Conservation (phyloP, 2,329 filamentous ascomycete species). For the Penicillium sclerotigenum region DNA sequence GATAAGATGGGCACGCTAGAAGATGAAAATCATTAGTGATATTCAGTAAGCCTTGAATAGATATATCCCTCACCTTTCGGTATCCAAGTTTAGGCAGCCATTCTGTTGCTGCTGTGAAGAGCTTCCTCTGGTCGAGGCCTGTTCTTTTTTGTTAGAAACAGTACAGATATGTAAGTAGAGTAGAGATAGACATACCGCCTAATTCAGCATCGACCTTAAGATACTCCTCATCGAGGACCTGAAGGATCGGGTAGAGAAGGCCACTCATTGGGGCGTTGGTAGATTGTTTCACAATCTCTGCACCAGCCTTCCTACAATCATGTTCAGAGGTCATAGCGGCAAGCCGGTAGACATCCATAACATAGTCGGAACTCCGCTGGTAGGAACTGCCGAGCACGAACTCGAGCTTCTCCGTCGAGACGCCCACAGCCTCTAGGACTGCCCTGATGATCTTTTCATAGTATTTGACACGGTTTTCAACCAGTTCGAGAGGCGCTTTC, state of each 20-base stretch:
- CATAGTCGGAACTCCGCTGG: slow-evolving; percentile 65
- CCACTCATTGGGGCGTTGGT: slow-evolving; percentile 71
- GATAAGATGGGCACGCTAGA: slow-evolving; percentile 64
- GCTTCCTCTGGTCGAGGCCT: slow-evolving; percentile 27
- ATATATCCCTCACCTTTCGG: slow-evolving; percentile 51
- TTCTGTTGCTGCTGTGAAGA: slow-evolving; percentile 64
- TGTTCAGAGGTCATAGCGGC: slow-evolving; percentile 59
- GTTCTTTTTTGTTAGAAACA: not conserved
- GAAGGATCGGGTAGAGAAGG: slow-evolving; percentile 68
- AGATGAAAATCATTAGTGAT: slow-evolving; percentile 29
- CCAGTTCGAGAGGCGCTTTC: slow-evolving; percentile 84
- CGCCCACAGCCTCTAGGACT: slow-evolving; percentile 71
- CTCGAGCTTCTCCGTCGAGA: slow-evolving; percentile 72
- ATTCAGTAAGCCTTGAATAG: not conserved
- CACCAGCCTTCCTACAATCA: slow-evolving; percentile 86
- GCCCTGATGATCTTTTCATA: slow-evolving; percentile 74
- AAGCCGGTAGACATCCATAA: slow-evolving; percentile 84
- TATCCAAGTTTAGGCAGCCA: slow-evolving; percentile 83
- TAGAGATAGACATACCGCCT: slow-evolving; percentile 56
- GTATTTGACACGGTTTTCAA: slow-evolving; percentile 77
- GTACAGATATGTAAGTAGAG: not conserved
- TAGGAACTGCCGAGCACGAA: slow-evolving; percentile 85
- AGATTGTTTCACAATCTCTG: slow-evolving; percentile 91
- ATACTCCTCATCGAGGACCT: slow-evolving; percentile 87
- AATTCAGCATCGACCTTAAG: slow-evolving; percentile 85